Conservation (phyloP, 2,329 filamentous ascomycete species). For the Pestalotiopsis sp. region DNA sequence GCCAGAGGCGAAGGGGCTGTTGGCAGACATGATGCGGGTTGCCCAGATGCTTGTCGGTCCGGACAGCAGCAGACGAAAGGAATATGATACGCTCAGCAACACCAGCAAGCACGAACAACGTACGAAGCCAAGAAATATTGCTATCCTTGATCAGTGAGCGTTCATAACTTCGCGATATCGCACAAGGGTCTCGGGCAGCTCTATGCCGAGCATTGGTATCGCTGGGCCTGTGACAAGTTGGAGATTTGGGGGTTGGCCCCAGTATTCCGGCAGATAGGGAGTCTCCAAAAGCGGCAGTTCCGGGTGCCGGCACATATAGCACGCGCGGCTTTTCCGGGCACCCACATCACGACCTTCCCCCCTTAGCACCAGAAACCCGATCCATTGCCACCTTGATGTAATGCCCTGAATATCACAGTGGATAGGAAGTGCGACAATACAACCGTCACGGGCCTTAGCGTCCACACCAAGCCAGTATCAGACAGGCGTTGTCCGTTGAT, state of each 20-base stretch:
- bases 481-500: not conserved
- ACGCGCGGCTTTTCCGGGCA: not conserved
- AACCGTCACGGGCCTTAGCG: not conserved
- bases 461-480: not conserved
- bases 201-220: not conserved
- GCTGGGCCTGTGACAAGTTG: constrained; percentile 1
- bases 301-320: not conserved
- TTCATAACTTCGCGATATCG: not conserved
- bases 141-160: not conserved
- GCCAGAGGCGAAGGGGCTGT: constrained; percentile 5
- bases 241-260: not conserved
- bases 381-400: not conserved
- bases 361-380: not conserved
- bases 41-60: not conserved
- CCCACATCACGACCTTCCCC: not conserved
- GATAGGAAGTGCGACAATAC: not conserved
- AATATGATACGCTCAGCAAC: not conserved
- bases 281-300: constrained; percentile 9
- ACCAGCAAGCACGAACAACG: not conserved
- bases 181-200: not conserved
- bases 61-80: not conserved
- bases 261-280: not conserved
- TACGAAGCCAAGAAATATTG: no score
- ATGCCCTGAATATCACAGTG: not conserved
- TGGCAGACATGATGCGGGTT: constrained; percentile 1